phyloP scores from a whole-genome alignment of 495 filamentous ascomycete genomes.

The Aspergillus funiculosus region DNA sequence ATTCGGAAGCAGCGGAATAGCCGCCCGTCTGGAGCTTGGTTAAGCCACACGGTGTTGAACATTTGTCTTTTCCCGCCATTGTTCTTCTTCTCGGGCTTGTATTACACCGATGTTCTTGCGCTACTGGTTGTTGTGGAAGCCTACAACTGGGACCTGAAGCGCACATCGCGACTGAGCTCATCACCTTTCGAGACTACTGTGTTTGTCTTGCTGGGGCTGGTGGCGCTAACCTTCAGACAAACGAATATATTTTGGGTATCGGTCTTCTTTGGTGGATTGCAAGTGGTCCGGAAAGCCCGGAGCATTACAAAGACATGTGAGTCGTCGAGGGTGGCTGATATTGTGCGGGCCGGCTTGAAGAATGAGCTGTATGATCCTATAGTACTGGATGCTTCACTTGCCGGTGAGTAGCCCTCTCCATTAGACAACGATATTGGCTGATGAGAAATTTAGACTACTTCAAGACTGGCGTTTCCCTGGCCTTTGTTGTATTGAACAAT shows the following conservation, averaged over 20 bases:
- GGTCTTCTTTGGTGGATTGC: conserved; percentile 73
- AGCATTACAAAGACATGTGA: conserved; percentile 23
- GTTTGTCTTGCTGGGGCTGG: conserved; percentile 49
- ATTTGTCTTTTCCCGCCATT: conserved; percentile 81
- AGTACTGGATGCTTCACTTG: conserved; percentile 47
- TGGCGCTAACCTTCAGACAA: conserved; percentile 72
- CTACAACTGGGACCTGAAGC: conserved; percentile 56
- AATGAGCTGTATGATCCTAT: conserved; percentile 62
- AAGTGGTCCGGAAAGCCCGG: conserved; percentile 48
- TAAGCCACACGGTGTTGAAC: conserved; percentile 66
- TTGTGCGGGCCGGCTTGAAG: conserved; percentile 33
- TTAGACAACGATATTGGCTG: conserved; percentile 14
- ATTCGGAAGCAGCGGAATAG: conserved; percentile 36
- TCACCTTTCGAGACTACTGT: conserved; percentile 27
- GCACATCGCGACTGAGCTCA: conserved; percentile 12
- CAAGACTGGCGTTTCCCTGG: conserved; percentile 54
- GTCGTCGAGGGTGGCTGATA: conserved; percentile 21
- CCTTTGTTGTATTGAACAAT: conserved; percentile 49
- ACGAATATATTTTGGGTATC: conserved; percentile 97
- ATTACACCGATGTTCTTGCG: conserved; percentile 81
- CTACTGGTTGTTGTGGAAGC: conserved; percentile 57
- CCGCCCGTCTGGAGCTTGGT: conserved; percentile 33
- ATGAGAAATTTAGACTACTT: conserved; percentile 50
- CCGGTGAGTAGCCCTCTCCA: conserved; percentile 40
- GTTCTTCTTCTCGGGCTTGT: conserved; percentile 92